These are phyloP conservation scores for Pleurotus citrinopileatus DNA, from an alignment of 768 basidiomycete genomes.

Conservation along the genomic window DNA sequence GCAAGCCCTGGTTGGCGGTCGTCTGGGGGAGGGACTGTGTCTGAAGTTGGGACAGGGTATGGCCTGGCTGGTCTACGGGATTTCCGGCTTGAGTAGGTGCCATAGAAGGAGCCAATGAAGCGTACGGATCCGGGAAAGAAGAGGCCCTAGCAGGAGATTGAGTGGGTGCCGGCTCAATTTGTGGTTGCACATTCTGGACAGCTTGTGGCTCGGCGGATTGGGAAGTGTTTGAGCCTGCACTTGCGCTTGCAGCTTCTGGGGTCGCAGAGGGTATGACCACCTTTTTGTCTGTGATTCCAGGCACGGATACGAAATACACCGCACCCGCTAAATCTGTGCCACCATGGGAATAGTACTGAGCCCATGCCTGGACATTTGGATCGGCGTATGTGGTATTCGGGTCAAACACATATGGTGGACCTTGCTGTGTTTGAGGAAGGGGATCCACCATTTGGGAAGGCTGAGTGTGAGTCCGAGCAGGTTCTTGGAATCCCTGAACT, in stretches of 20 bases:
- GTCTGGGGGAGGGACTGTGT: neutral
- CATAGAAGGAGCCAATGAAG: neutral
- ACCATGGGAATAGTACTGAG: slow-evolving; percentile 79
- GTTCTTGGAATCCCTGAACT: slow-evolving; percentile 24
- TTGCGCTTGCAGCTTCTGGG: slow-evolving; percentile 11
- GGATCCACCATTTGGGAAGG: slow-evolving; percentile 17
- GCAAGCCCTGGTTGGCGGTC: neutral
- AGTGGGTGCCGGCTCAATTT: neutral
- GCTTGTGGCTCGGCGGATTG: slow-evolving; percentile 11
- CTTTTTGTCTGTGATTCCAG: slow-evolving; percentile 57
- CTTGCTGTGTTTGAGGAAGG: slow-evolving; percentile 18
- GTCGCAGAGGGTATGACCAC: slow-evolving; percentile 13
- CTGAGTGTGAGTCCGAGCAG: slow-evolving; percentile 18
- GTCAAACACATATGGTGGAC: slow-evolving; percentile 59
- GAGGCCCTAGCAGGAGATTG: neutral
- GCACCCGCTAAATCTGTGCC: slow-evolving; percentile 71
- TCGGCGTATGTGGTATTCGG: slow-evolving; percentile 69
- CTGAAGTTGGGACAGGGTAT: neutral
- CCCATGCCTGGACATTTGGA: slow-evolving; percentile 84
- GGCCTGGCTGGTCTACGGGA: neutral
- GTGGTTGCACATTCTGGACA: neutral
- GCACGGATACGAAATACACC: slow-evolving; percentile 79
- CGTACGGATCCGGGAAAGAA: slow-evolving; percentile 6
- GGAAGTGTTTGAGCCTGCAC: neutral
- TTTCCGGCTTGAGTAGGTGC: neutral